phyloP scores from a whole-genome alignment of 345 rosid species.

The Bretschneidera sinensis region DNA sequence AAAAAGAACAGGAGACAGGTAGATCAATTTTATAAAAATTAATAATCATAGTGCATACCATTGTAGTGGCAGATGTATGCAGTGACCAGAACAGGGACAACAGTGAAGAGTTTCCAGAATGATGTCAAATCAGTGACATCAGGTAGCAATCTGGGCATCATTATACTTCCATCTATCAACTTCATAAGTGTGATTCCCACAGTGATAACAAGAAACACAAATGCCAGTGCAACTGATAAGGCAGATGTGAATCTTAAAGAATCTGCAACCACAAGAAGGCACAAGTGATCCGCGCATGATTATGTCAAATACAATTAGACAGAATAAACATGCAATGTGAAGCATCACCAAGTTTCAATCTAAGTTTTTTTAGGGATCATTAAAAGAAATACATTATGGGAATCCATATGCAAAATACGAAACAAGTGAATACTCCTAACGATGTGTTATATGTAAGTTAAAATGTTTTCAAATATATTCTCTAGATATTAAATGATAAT shows the following conservation, averaged over 20 bases:
- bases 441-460: neutral
- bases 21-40: neutral
- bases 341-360: too few relatives aligned
- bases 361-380: neutral
- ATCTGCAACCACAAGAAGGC: constrained; percentile 48
- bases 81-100: constrained; percentile 85
- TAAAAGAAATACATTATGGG: neutral
- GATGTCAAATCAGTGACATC: constrained; percentile 64
- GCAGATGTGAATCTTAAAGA: constrained; percentile 89
- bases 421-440: neutral
- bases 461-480: neutral
- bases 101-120: constrained; percentile 77
- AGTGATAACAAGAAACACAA: constrained; percentile 70
- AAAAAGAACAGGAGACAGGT: neutral
- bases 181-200: constrained; percentile 64
- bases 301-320: neutral
- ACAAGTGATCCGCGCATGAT: neutral
- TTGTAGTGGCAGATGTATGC: constrained; percentile 89
- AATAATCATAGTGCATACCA: constrained; percentile 32
- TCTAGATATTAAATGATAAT: neutral
- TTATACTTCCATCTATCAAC: constrained; percentile 50
- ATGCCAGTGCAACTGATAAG: constrained; percentile 73
- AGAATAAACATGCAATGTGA: too few relatives aligned
- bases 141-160: constrained; percentile 82
- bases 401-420: neutral